phyloP scores from a whole-genome alignment of 2,329 filamentous ascomycete species.

The Alternaria panax region DNA sequence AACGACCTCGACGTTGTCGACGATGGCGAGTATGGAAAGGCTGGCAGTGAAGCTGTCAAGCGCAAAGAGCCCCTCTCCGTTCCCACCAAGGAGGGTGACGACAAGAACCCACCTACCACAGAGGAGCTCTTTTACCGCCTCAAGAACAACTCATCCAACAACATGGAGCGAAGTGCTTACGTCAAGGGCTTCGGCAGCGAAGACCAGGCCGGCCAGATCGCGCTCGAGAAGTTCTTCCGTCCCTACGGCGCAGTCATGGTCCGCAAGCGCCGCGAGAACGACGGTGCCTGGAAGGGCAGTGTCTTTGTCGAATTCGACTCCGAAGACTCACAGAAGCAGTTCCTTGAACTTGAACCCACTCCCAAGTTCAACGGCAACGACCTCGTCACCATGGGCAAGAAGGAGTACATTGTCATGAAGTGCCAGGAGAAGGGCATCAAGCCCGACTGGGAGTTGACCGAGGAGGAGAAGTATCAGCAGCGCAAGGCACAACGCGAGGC shows the following conservation, averaged over 20 bases:
- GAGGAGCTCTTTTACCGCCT: conserved; percentile 57
- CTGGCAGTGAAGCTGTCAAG: conserved; percentile 57
- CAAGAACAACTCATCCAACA: conserved; percentile 66
- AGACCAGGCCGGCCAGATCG: conserved; percentile 83
- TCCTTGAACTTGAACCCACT: conserved; percentile 79
- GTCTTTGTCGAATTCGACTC: conserved; percentile 92
- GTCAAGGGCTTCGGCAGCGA: conserved; percentile 94
- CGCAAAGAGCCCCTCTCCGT: conserved; percentile 72
- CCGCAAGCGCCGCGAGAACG: conserved; percentile 78
- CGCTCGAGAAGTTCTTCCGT: conserved; percentile 91
- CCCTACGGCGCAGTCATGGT: conserved; percentile 80
- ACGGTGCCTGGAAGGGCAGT: conserved; percentile 87
- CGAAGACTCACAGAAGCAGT: conserved; percentile 79
- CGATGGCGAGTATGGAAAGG: conserved; percentile 66
- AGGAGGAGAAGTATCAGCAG: conserved; percentile 22
- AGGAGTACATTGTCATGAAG: conserved; percentile 73
- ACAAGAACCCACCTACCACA: conserved; percentile 27
- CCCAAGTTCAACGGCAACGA: conserved; percentile 85
- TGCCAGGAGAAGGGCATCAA: conserved; percentile 56
- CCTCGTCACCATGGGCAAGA: conserved; percentile 85
- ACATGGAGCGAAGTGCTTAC: conserved; percentile 80
- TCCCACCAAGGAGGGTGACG: conserved; percentile 43
- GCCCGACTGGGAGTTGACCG: conserved; percentile 51
- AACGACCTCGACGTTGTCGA: conserved; percentile 76
- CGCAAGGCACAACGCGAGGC: conserved; percentile 21